Conservation (phyloP, 495 filamentous ascomycete genomes). For the Podospora bellae-mahoneyi region DNA sequence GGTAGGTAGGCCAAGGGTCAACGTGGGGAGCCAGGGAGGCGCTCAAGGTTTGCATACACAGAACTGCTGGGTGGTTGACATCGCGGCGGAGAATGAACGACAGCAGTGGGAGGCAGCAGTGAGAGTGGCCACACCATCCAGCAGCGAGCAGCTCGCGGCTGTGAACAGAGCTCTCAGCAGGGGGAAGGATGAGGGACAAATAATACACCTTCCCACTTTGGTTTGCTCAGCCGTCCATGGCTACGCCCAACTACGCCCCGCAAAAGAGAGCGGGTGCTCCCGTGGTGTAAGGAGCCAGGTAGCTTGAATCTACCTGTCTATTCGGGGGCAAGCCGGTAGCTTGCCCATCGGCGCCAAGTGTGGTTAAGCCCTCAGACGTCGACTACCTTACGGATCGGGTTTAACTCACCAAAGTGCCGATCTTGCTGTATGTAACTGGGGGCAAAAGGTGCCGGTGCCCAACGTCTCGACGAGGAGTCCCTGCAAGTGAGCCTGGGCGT, state of each 20-base stretch:
- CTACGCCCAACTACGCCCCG: constrained; percentile 12
- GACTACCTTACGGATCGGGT: constrained; percentile 20
- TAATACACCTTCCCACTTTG: constrained; percentile 32
- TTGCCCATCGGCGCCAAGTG: constrained; percentile 16
- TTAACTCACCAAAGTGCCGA: constrained; percentile 12
- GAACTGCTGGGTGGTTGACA: neutral
- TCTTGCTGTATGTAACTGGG: constrained; percentile 1
- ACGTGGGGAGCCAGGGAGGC: neutral
- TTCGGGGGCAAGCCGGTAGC: constrained; percentile 12
- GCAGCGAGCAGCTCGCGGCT: neutral
- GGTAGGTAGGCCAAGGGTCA: neutral
- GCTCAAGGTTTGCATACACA: neutral
- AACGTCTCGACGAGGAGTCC: neutral
- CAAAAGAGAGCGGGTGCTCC: constrained; percentile 25
- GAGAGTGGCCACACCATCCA: neutral
- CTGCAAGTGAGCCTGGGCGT: neutral
- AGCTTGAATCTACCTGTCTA: constrained; percentile 14
- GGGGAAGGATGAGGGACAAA: constrained; percentile 14
- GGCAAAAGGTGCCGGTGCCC: neutral
- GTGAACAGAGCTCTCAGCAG: constrained; percentile 13
- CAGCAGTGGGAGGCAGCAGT: neutral
- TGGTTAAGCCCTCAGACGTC: neutral
- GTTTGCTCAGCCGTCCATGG: constrained; percentile 15
- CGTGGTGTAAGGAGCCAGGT: constrained; percentile 7
- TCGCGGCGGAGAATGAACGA: neutral